phyloP scores from a whole-genome alignment of 345 rosid species.

The Brassica incana region DNA sequence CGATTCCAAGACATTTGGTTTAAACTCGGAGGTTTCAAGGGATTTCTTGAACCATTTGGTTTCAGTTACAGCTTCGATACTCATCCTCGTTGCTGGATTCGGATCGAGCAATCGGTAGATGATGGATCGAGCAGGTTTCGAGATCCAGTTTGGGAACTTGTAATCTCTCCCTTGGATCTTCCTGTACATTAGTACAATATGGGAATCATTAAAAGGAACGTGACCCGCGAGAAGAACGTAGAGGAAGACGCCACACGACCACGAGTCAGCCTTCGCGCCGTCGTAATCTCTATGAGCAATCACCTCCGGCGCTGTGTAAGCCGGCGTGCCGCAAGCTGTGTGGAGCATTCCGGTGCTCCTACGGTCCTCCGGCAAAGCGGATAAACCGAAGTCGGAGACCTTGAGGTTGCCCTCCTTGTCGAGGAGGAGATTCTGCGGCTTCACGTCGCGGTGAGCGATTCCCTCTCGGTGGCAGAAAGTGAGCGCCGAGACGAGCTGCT shows the following conservation, averaged over 20 bases:
- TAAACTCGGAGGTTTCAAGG: constrained; percentile 1
- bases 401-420: constrained; percentile 67
- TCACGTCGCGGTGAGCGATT: constrained; percentile 80
- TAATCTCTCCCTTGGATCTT: constrained; percentile 58
- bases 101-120: constrained; percentile 74
- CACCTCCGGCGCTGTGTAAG: constrained; percentile 80
- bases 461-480: constrained; percentile 80
- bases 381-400: constrained; percentile 78
- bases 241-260: constrained; percentile 92
- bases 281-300: constrained; percentile 52
- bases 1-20: not conserved
- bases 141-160: constrained; percentile 55
- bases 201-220: constrained; percentile 65
- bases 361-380: constrained; percentile 68
- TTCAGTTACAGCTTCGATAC: constrained; percentile 47
- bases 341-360: constrained; percentile 52
- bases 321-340: constrained; percentile 83
- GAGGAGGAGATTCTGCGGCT: constrained; percentile 81
- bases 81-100: constrained; percentile 68
- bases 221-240: constrained; percentile 57
- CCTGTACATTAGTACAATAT: constrained; percentile 56
- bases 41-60: constrained; percentile 63
- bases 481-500: constrained; percentile 74
- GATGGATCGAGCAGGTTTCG: constrained; percentile 52
- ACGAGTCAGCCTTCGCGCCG: constrained; percentile 74